Evolutionary conservation across 1,284 basidiomycete genomes (phyloP), one percentile per base, ranked within the genome.

Genomic region (Cystobasidium sp.): DNA sequence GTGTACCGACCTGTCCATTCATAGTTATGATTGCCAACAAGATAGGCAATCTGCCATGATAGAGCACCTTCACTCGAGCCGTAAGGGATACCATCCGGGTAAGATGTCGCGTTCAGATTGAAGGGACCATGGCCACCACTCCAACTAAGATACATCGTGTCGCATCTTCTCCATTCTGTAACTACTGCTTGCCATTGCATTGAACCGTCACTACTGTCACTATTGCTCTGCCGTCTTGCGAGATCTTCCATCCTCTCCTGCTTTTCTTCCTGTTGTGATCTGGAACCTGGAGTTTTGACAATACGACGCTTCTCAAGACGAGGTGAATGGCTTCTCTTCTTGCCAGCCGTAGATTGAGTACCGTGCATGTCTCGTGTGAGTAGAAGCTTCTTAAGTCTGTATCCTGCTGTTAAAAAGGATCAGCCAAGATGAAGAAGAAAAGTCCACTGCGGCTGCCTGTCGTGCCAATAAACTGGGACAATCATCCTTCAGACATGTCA

Each of bases 1-100:
- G 20, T 51, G 47, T 16, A 62, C 59, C 1, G 3, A 62, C 59
- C 59, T 12, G 22, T 44, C 59, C 59, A 62, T 7, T 44, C 12
- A 46, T 62, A 62, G 20, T 62, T 44, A 46, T 62, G 39, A 44
- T 43, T 62, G 7, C 44, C 44, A 14, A 58, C 22, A 31, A 58
- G 55, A 58, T 31, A 44, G 14, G 59, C 59, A 20, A 62, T 47
- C 20, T 47, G 59, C 59, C 39, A 62, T 20, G 24, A 12, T 10
- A 59, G 20, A 59, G 56, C 37, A 59, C 24, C 37, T 59, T 10
- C 22, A 6, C 20, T 7, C 6, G 12, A 16, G 5, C 39, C 14
- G n/a, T 55, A 12, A n/a, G n/a, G 1, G n/a, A 18, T 4, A 47
- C 39, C 39, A 20, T 62, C 41, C 10, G 59, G 59, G 22, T 47